phyloP scores from a whole-genome alignment of 2,329 filamentous ascomycete genomes.

The Fusarium caatingaense region DNA sequence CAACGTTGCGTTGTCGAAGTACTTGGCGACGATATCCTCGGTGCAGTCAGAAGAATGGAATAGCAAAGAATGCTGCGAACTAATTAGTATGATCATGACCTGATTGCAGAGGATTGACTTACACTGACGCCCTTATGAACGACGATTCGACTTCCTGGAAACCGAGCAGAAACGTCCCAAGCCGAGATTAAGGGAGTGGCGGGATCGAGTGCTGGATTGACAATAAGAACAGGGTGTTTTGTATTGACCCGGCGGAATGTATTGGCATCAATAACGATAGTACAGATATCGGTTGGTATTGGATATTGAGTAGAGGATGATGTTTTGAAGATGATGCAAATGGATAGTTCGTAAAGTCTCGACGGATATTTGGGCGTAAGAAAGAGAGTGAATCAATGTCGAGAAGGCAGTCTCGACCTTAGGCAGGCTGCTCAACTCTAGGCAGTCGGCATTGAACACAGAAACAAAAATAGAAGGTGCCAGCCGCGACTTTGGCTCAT shows the following conservation, averaged over 20 bases:
- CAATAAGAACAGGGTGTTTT: not conserved
- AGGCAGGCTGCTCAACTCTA: not conserved
- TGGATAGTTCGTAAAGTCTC: accelerated
- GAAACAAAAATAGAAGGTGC: not conserved
- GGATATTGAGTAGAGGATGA: not conserved
- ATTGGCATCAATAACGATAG: not conserved
- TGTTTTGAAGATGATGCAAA: not conserved
- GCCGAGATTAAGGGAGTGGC: not conserved
- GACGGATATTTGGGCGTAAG: not conserved
- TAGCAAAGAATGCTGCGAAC: not conserved
- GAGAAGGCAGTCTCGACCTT: not conserved
- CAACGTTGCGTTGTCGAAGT: not conserved
- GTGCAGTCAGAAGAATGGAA: slow-evolving; percentile 9
- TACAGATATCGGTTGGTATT: not conserved
- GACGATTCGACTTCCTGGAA: slow-evolving; percentile 9
- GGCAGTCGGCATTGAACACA: not conserved
- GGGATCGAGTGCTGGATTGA: not conserved
- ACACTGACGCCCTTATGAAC: slow-evolving; percentile 11
- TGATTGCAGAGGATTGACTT: not conserved
- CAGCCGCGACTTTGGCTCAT: too few relatives aligned
- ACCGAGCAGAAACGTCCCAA: not conserved
- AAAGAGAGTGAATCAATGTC: not conserved
- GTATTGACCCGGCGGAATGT: slow-evolving; percentile 3
- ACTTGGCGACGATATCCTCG: not conserved
- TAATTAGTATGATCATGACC: not conserved